Base-by-base conservation (phyloP, 2,329 filamentous ascomycete species). In the Ambrosiella xylebori region DNA sequence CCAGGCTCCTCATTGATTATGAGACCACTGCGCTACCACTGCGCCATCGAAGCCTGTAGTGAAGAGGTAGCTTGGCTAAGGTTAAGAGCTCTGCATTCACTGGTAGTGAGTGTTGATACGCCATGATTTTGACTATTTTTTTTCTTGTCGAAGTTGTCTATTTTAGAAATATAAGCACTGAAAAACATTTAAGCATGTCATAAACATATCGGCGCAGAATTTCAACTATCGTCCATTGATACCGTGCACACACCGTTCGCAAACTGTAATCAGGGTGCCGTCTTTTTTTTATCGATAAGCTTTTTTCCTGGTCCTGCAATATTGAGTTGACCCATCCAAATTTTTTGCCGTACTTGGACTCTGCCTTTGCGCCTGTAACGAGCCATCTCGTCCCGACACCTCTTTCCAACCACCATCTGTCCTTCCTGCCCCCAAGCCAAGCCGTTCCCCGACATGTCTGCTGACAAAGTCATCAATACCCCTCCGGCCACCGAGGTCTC, bases 401-500 rank as follows among this genome's bases (percentile, higher is more conserved):
- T 39, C 51, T 39, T 36, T 13, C 12, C 52, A 13, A 54, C 38
- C 38, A 11, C 38, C 15, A 13, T 15, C 11, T 38, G 8, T 15
- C 9, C 38, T 17, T 27, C 38, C 52, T 11, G 12, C 38, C 27
- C 2, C 1, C 27, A 27, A 27, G 27, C 27, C 4, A 27, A 27
- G 27, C 27, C 27, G 41, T 11, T 12, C n/a, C 19, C 35, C 35
- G 51, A 5, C 40, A 61, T 61, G 57, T 17, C 59, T n/a, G 40
- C 59, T 27, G 57, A 54, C 38, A 38, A 61, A 19, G 38, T 57
- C 19, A 50, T 51, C 47, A 61, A 59, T 49, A 41, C 45, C n/a
- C 53, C 57, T 44, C 56, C 54, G 36, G 60, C 58, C 1, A 64
- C 63, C 7, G 63, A 64, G 35, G 63, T 63, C 36, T 54, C 54